Conservation (phyloP, 805 yeast species). For the Starmerella geochares region DNA sequence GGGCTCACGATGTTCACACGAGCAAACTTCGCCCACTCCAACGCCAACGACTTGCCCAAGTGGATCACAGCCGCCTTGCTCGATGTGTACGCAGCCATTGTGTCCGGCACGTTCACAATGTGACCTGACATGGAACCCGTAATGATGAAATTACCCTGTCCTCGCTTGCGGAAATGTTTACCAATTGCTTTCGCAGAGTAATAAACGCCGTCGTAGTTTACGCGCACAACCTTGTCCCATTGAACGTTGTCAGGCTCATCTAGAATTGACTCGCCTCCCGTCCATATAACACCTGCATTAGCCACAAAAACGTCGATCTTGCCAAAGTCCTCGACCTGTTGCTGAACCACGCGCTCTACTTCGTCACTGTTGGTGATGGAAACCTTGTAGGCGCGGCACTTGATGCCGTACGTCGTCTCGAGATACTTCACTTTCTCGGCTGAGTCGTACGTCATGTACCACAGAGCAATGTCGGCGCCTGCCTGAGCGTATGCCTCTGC, state of each 20-base stretch:
- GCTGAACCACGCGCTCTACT: constrained; percentile 42
- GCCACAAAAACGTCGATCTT: constrained; percentile 77
- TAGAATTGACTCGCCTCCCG: constrained; percentile 47
- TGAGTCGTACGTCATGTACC: constrained; percentile 53
- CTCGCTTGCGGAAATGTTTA: constrained; percentile 60
- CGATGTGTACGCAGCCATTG: constrained; percentile 75
- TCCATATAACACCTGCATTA: constrained; percentile 88
- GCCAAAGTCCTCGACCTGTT: constrained; percentile 60
- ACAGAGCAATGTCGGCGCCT: constrained; percentile 71
- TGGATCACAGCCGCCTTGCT: constrained; percentile 79
- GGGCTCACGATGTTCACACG: constrained; percentile 75
- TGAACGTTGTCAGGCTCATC: constrained; percentile 42
- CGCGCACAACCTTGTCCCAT: constrained; percentile 64
- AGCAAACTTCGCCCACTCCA: constrained; percentile 80
- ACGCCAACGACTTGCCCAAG: constrained; percentile 64
- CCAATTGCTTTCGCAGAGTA: constrained; percentile 73
- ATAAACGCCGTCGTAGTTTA: constrained; percentile 73
- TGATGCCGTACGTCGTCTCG: constrained; percentile 48
- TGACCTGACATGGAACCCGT: constrained; percentile 88
- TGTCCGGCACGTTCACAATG: constrained; percentile 77
- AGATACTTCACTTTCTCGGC: constrained; percentile 50
- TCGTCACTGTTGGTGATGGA: constrained; percentile 41
- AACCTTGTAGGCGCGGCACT: constrained; percentile 55
- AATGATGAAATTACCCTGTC: constrained; percentile 66
- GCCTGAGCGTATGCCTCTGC: constrained; percentile 81